These are phyloP conservation scores for Hygrocybe coccinea DNA, from an alignment of 768 basidiomycete genomes.

Conservation along the genomic window DNA sequence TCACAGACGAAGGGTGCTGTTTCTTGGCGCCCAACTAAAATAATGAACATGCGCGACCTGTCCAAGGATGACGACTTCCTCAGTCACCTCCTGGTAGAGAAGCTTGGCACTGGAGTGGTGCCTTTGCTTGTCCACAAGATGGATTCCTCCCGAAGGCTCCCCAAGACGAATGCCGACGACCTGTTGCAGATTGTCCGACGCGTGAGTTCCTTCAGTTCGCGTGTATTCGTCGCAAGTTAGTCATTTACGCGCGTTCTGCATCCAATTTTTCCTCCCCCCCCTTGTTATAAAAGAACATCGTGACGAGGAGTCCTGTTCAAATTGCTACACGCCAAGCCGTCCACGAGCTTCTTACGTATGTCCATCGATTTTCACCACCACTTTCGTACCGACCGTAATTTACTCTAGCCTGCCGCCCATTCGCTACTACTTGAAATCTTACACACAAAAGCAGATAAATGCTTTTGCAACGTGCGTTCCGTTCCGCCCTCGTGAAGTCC, in stretches of 20 bases:
- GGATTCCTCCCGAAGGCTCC: conserved; percentile 71
- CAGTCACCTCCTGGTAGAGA: conserved; percentile 84
- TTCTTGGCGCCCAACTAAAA: conserved; percentile 77
- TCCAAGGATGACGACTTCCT: conserved; percentile 90
- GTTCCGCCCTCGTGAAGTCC: conserved; percentile 22
- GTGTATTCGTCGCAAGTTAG: not conserved
- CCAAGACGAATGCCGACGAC: conserved; percentile 65
- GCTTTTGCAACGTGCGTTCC: conserved; percentile 84
- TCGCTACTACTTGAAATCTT: conserved; percentile 70
- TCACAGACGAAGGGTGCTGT: conserved; percentile 30
- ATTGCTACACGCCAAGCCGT: conserved; percentile 66
- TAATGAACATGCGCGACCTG: conserved; percentile 88
- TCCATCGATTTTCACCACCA: conserved; percentile 26
- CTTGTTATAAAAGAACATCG: conserved; percentile 46
- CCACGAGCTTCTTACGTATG: conserved; percentile 72
- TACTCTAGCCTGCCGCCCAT: conserved; percentile 61
- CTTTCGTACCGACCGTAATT: conserved; percentile 17
- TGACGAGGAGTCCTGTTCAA: conserved; percentile 49
- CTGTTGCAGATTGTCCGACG: conserved; percentile 71
- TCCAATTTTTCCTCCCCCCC: conserved; percentile 15
- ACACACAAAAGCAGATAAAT: conserved; percentile 82
- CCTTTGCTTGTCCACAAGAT: conserved; percentile 90
- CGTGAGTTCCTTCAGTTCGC: conserved; percentile 41
- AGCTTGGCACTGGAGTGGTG: conserved; percentile 72
- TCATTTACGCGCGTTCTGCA: conserved; percentile 20